Evolutionary conservation across 2,329 filamentous ascomycete genomes (phyloP).

Genomic region (Aspergillus pseudoglaucus): DNA sequence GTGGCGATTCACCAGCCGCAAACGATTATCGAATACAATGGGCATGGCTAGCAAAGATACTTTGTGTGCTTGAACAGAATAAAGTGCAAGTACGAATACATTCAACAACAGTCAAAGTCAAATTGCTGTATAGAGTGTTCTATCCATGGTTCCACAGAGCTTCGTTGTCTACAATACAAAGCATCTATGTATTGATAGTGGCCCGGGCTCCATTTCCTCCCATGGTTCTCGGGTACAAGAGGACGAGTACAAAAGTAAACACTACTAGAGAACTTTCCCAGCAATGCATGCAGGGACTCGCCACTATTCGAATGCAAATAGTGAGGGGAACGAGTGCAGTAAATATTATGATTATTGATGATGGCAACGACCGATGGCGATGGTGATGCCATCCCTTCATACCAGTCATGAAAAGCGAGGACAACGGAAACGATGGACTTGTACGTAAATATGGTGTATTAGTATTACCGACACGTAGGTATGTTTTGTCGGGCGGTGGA

Average conservation of each 20-base stretch:
- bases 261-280: conserved; percentile 3
- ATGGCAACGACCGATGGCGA: conserved; percentile 3
- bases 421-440: background rate
- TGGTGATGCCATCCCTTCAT: conserved; percentile 25
- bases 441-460: conserved; percentile 6
- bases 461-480: conserved; percentile 13
- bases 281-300: conserved; percentile 12
- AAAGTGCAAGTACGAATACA: background rate
- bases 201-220: background rate
- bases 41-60: background rate
- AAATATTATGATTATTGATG: conserved; percentile 3
- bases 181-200: background rate
- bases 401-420: conserved; percentile 15
- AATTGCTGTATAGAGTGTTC: background rate
- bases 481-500: conserved; percentile 15
- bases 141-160: background rate
- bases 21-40: background rate
- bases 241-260: background rate
- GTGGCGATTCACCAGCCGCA: background rate
- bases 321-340: too few relatives aligned
- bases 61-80: too few relatives aligned
- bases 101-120: background rate
- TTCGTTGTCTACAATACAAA: background rate
- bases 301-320: conserved; percentile 9
- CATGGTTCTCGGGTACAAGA: background rate